Conservation (phyloP, 108 stramenopile species). For the Nitzschia sp. region DNA sequence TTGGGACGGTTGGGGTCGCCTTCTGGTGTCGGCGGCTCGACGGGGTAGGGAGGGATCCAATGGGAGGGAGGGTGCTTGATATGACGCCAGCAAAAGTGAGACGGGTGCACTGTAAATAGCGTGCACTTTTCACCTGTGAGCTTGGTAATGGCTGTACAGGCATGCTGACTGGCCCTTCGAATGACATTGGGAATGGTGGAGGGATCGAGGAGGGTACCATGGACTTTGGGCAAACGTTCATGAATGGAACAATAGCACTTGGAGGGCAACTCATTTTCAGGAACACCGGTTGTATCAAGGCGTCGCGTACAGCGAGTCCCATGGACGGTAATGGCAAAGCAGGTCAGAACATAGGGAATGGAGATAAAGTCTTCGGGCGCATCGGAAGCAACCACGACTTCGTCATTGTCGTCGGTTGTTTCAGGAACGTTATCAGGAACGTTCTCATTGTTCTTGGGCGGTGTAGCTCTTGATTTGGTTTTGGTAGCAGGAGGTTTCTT, state of each 20-base stretch:
- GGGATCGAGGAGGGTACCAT: constrained; percentile 5
- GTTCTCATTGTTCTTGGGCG: too few relatives aligned
- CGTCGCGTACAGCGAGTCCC: background rate
- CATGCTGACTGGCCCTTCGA: background rate
- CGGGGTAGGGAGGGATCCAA: background rate
- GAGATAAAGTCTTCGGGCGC: too few relatives aligned
- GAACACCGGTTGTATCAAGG: too few relatives aligned
- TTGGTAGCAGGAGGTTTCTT: too few relatives aligned
- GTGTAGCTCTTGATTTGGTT: too few relatives aligned
- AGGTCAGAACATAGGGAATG: background rate
- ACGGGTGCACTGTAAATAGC: background rate
- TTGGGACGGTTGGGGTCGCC: background rate
- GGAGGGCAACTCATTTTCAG: background rate
- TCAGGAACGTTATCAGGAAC: too few relatives aligned
- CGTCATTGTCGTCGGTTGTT: too few relatives aligned
- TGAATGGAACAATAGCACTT: constrained; percentile 10
- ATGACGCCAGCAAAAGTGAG: background rate
- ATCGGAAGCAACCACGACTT: too few relatives aligned
- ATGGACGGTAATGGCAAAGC: background rate
- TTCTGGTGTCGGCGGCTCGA: background rate
- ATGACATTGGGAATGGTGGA: background rate
- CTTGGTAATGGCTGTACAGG: background rate
- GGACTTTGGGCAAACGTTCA: background rate
- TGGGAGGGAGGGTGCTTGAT: background rate
- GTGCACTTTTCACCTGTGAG: background rate